These are phyloP conservation scores for Sarocladiaceae sp. DNA, from an alignment of 2,329 filamentous ascomycete genomes.

Conservation along the genomic window DNA sequence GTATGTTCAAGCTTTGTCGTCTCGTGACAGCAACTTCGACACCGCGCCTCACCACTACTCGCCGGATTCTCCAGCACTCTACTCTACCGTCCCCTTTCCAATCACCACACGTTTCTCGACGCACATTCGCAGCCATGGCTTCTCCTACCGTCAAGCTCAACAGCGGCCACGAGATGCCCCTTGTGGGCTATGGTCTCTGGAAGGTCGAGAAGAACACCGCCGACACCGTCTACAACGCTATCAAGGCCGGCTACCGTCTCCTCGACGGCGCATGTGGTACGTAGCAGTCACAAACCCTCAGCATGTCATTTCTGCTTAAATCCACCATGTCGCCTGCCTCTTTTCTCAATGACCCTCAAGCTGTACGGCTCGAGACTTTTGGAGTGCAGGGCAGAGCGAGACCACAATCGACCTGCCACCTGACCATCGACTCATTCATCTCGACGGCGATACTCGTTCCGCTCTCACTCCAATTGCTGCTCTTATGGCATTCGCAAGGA, in stretches of 20 bases:
- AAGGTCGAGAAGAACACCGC: slow-evolving; percentile 74
- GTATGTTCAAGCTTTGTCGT: background rate
- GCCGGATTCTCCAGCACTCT: background rate
- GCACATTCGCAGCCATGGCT: slow-evolving; percentile 27
- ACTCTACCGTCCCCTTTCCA: background rate
- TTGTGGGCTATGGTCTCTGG: slow-evolving; percentile 77
- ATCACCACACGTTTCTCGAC: background rate
- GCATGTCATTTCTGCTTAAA: too few relatives aligned
- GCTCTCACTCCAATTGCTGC: background rate
- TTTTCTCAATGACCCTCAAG: too few relatives aligned
- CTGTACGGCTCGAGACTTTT: too few relatives aligned
- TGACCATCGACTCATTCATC: background rate
- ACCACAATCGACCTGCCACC: too few relatives aligned
- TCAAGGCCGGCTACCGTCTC: slow-evolving; percentile 58
- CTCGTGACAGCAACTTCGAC: slow-evolving; percentile 1
- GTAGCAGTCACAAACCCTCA: slow-evolving; percentile 26
- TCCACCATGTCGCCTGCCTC: too few relatives aligned
- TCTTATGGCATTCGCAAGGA: background rate
- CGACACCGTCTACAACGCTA: slow-evolving; percentile 73
- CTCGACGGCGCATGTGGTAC: slow-evolving; percentile 58
- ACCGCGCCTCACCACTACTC: background rate
- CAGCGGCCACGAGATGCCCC: slow-evolving; percentile 66
- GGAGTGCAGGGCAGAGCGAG: too few relatives aligned
- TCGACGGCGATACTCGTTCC: background rate
- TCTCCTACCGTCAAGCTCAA: slow-evolving; percentile 54